Evolutionary conservation across 352 stramenopile species (phyloP).

Genomic region (Globisporangium lucens): DNA sequence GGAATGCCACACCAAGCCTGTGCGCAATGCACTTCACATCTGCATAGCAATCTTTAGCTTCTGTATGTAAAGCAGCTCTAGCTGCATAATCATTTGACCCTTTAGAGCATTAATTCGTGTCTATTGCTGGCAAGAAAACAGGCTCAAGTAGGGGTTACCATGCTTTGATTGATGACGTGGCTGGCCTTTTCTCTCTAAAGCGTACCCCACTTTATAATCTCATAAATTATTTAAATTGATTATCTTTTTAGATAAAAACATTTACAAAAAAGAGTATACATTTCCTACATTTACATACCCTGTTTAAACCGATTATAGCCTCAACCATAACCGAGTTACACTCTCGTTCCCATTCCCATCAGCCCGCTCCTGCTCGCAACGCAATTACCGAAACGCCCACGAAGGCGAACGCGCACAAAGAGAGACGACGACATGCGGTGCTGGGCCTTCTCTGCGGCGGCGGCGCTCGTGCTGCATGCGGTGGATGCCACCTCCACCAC

Average conservation of each 20-base stretch:
- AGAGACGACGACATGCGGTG: conserved; percentile 4
- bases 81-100: neutral
- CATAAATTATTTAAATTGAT: too few species aligned
- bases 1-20: too few species aligned
- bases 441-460: neutral
- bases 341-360: neutral
- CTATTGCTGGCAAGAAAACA: too few species aligned
- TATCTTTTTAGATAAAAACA: neutral
- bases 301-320: neutral
- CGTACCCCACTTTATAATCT: neutral
- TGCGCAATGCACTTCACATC: too few species aligned
- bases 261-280: neutral
- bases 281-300: neutral
- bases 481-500: neutral
- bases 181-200: neutral
- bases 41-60: too few species aligned
- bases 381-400: conserved; percentile 1
- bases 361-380: neutral
- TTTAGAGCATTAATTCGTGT: neutral
- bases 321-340: neutral
- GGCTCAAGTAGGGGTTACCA: neutral
- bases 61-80: neutral
- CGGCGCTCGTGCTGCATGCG: conserved; percentile 3
- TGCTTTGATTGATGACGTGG: neutral
- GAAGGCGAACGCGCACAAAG: neutral